Conservation (phyloP, 2,329 filamentous ascomycete genomes). For the Pyricularia sp. region DNA sequence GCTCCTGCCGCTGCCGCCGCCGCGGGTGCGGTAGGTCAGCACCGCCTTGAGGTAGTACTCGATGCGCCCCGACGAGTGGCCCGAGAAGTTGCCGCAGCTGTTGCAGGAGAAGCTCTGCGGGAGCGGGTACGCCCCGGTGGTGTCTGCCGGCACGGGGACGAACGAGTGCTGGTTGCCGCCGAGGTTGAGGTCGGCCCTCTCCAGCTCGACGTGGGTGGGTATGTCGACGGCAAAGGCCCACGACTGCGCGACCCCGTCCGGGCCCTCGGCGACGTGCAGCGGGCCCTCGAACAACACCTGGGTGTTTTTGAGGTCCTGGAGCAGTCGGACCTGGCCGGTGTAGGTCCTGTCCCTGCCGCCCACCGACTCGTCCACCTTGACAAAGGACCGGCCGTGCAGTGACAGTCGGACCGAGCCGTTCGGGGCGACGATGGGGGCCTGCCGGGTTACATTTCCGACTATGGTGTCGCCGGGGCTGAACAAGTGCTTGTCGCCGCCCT, state of each 20-base stretch:
- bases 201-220: neutral
- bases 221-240: neutral
- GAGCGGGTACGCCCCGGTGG: neutral
- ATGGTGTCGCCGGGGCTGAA: neutral
- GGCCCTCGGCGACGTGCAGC: neutral
- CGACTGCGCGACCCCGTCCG: neutral
- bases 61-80: neutral
- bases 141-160: neutral
- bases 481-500: neutral
- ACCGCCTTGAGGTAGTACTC: neutral
- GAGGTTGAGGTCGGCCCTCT: neutral
- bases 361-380: neutral
- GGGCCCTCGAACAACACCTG: neutral
- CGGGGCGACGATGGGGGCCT: neutral
- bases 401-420: neutral
- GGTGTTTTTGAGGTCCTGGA: neutral
- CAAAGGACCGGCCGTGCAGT: neutral
- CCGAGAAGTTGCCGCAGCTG: too few species aligned
- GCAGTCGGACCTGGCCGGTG: neutral
- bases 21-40: neutral
- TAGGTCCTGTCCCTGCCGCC: neutral
- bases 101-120: neutral
- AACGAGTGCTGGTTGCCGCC: neutral
- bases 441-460: neutral
- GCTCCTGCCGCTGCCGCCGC: neutral